Evolutionary conservation across 1,139 yeast species (phyloP).

Genomic region (Hyphopichia pseudoburtonii): DNA sequence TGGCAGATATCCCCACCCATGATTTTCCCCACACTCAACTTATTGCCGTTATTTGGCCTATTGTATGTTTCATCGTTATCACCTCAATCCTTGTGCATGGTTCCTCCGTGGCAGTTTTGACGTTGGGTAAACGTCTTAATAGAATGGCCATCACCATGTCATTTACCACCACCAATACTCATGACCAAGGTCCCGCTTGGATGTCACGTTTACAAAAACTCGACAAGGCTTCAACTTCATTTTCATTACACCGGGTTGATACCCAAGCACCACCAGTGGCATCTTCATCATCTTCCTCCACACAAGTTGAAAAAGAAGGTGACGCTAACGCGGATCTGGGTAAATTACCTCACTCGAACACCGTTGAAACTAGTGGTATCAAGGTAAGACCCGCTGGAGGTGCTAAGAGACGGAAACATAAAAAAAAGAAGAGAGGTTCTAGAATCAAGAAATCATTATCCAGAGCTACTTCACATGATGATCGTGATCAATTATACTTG

Average conservation of each 20-base stretch:
- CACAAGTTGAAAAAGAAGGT: constrained; percentile 13
- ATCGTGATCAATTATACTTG: constrained; percentile 16
- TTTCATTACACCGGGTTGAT: constrained; percentile 79
- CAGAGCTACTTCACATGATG: constrained; percentile 24
- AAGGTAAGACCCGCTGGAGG: constrained; percentile 84
- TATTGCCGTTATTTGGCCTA: constrained; percentile 84
- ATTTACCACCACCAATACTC: constrained; percentile 69
- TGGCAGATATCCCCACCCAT: constrained; percentile 51
- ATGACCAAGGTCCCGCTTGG: constrained; percentile 70
- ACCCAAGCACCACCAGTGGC: constrained; percentile 47
- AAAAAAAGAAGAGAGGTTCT: constrained; percentile 35
- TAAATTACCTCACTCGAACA: constrained; percentile 22
- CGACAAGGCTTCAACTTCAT: constrained; percentile 69
- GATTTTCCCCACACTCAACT: constrained; percentile 65
- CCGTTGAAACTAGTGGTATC: constrained; percentile 64
- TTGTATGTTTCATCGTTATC: constrained; percentile 78
- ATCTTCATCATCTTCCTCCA: constrained; percentile 12
- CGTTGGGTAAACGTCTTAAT: constrained; percentile 84
- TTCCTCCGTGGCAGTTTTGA: constrained; percentile 91
- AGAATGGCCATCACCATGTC: constrained; percentile 93
- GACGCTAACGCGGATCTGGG: too few species aligned
- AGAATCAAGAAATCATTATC: constrained; percentile 34
- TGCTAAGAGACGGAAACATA: constrained; percentile 49
- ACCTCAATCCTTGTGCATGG: constrained; percentile 94
- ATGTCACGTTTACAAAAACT: constrained; percentile 80